Evolutionary conservation across 2,329 filamentous ascomycete genomes (phyloP), one percentile per base, ranked within the genome.

Genomic region (Clonostachys sp.): DNA sequence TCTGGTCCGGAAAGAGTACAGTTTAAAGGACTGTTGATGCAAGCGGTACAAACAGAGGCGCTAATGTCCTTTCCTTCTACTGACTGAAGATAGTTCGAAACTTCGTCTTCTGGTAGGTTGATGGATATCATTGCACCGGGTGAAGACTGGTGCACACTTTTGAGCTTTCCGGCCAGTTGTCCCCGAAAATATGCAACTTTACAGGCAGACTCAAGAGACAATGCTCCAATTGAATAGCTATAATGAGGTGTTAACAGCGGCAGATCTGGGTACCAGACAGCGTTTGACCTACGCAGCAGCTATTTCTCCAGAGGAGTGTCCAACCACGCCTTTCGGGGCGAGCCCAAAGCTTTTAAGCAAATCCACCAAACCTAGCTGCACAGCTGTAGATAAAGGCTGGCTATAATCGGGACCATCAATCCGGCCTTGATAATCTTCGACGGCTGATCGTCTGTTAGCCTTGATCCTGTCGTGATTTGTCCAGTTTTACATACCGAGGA

Each of bases 281-380:
- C 8, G 24, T 2, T 30, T 10, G 17, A 39, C 62, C 50, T 68
- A 71, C 5, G 68, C 68, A 3, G 68, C 68, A 0, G 63, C 64
- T 18, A 71, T 68, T 48, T 72, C 69, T 4, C 69, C 69, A 6
- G 55, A 60, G 0, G 65, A 69, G 48, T 72, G 69, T 5, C 68
- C 68, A 6, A 68, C 61, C 2, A 66, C 61, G 2, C 57, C 61
- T n/a, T 51, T 42, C 1, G 64, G 61, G 6, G 20, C 34, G 30
- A 72, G 50, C 6, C 60, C 57, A 47, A 57, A 60, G 6, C 52
- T 51, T 5, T 43, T 45, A 6, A 73, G 58, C 1, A 71, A 55
- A 7, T 70, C 62, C 1, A 71, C 61, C 2, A 75, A 53, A 1
- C 56, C 48, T 5, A 50, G 12, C 42, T 50, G 48, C 6, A 50